Evolutionary conservation across 2,329 filamentous ascomycete species (phyloP).

Genomic region (Aspergillus ruber): DNA sequence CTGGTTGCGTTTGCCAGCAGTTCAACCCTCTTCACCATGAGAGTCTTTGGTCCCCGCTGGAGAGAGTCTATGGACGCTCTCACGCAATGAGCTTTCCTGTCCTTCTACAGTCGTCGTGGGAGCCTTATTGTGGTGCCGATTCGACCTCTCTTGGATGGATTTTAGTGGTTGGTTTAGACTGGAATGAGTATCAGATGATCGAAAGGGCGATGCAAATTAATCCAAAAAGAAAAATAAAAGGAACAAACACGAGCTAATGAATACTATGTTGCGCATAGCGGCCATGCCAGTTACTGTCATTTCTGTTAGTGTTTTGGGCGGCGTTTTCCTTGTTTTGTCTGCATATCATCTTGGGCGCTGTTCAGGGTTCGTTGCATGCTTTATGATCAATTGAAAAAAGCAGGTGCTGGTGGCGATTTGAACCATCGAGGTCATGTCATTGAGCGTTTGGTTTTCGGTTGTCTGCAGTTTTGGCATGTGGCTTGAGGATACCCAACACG

Average conservation of each 20-base stretch:
- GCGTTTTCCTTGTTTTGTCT: neutral
- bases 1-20: constrained; percentile 53
- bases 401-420: too few species aligned
- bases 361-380: neutral
- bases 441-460: neutral
- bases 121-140: too few species aligned
- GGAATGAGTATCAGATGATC: neutral
- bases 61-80: constrained; percentile 53
- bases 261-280: neutral
- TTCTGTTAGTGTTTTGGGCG: neutral
- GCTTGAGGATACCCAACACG: neutral
- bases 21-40: constrained; percentile 56
- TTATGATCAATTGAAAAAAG: too few species aligned
- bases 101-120: neutral
- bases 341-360: neutral
- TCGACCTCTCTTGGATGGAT: neutral
- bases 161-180: neutral
- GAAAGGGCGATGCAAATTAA: too few species aligned
- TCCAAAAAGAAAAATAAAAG: too few species aligned
- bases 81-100: constrained; percentile 10
- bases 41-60: constrained; percentile 57
- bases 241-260: neutral
- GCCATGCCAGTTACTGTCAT: neutral
- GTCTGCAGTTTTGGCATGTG: neutral
- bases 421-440: neutral